phyloP scores from a whole-genome alignment of 1,284 basidiomycete genomes.

The Trichosporon ovoides region DNA sequence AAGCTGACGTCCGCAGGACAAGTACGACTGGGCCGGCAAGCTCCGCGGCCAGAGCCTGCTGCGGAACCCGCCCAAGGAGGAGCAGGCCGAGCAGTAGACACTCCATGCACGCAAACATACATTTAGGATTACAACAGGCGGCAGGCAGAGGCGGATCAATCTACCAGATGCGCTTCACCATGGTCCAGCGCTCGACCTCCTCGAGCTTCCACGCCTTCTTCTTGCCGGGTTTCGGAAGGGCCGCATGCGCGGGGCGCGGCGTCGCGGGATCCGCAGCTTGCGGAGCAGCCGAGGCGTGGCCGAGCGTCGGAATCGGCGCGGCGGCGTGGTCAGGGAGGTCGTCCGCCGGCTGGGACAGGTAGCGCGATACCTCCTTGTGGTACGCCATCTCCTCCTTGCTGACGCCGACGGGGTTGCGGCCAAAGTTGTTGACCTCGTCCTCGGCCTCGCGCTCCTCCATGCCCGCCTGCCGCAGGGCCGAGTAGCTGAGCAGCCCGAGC shows the following conservation, averaged over 20 bases:
- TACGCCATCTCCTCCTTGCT: constrained; percentile 79
- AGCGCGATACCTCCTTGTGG: constrained; percentile 67
- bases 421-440: constrained; percentile 78
- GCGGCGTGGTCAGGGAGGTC: constrained; percentile 57
- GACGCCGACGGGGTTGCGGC: constrained; percentile 78
- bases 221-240: constrained; percentile 54
- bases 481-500: constrained; percentile 77
- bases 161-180: constrained; percentile 88
- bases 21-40: constrained; percentile 46
- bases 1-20: constrained; percentile 9
- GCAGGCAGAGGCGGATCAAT: background rate
- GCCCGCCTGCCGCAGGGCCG: constrained; percentile 64
- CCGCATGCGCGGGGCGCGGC: constrained; percentile 49
- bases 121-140: constrained; percentile 20
- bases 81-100: constrained; percentile 17
- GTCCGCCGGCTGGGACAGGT: constrained; percentile 64
- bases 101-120: constrained; percentile 14
- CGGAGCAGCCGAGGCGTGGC: constrained; percentile 7
- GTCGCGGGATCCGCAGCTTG: constrained; percentile 3
- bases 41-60: constrained; percentile 33
- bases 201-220: constrained; percentile 65
- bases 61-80: constrained; percentile 18
- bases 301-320: constrained; percentile 6
- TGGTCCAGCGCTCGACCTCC: constrained; percentile 83
- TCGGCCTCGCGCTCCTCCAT: constrained; percentile 66